Evolutionary conservation across 1,139 yeast species (phyloP).

Genomic region (Citeromyces siamensis): DNA sequence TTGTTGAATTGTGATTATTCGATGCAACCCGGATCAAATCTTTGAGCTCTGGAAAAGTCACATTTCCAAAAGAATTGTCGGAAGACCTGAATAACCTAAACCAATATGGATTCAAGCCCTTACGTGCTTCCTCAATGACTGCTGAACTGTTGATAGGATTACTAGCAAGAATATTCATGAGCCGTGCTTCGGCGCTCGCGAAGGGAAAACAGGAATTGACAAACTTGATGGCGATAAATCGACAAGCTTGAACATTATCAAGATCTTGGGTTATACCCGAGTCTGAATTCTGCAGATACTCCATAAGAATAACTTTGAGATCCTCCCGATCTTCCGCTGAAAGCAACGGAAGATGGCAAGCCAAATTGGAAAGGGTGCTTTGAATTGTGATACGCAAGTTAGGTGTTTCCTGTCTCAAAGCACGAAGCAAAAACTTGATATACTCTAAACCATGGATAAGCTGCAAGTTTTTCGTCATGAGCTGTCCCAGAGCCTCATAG

Average conservation of each 20-base stretch:
- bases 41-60: slow-evolving; percentile 20
- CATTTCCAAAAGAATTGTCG: slow-evolving; percentile 25
- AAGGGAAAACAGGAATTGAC: slow-evolving; percentile 58
- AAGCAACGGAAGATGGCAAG: slow-evolving; percentile 33
- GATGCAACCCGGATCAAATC: slow-evolving; percentile 13
- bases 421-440: slow-evolving; percentile 57
- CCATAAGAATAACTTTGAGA: slow-evolving; percentile 31
- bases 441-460: slow-evolving; percentile 37
- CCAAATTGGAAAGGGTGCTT: slow-evolving; percentile 53
- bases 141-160: slow-evolving; percentile 50
- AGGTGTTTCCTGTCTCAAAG: slow-evolving; percentile 51
- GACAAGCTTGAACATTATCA: slow-evolving; percentile 26
- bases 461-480: slow-evolving; percentile 37
- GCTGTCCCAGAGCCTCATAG: slow-evolving; percentile 67
- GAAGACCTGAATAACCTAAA: slow-evolving; percentile 29
- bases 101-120: slow-evolving; percentile 77
- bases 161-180: slow-evolving; percentile 57
- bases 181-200: slow-evolving; percentile 54
- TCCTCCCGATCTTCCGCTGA: slow-evolving; percentile 24
- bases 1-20: slow-evolving; percentile 13
- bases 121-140: slow-evolving; percentile 66
- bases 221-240: slow-evolving; percentile 56
- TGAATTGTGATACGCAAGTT: slow-evolving; percentile 62
- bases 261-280: slow-evolving; percentile 12
- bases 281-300: slow-evolving; percentile 21